Evolutionary conservation across 208 protist genomes (phyloP), one percentile per base, ranked within the genome.

Genomic region (Leishmania martiniquensis): DNA sequence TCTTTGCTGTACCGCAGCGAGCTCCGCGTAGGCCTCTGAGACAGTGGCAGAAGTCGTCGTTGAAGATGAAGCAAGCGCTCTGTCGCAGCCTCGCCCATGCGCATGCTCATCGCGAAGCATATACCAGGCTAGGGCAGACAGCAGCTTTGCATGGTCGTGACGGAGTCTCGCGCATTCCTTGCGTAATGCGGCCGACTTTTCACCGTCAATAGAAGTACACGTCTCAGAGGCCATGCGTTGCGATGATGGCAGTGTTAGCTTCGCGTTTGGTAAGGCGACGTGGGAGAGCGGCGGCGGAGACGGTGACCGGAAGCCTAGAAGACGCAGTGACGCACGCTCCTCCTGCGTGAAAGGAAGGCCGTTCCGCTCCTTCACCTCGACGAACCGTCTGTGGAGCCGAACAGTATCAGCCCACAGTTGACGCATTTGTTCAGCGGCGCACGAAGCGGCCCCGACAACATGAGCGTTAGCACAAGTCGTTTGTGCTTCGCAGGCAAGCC

Each of bases 261-360:
- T 20, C 22, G 45, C 34, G 12, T 22, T 6, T 13, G 3, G 12
- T 34, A 42, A 20, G 52, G 62, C n/a, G 17, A 10, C 47, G 32
- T 25, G 25, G 20, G 42, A 49, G 10, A 39, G 0, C 0, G n/a
- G 37, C 22, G 73, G 49, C 0, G 72, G 39, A 6, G 34, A 25
- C 32, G 79, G n/a, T n/a, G 60, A 49, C 15, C 72, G 57, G 45
- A 83, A 83, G 57, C 79, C 79, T 1, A 83, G 74, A 1, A 75
- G 29, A 0, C 42, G 52, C 49, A 83, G 51, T 20, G 67, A 37
- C n/a, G 17, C 15, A 4, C 20, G 60, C 67, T 83, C 79, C 34
- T 57, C 75, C 12, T 47, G 55, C 4, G 55, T 79, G 67, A 83
- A 83, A 22, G 47, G 17, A 2, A 39, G 25, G 4, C 4, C 34